phyloP scores from a whole-genome alignment of 306 rosid genomes.

The Quercus gilva region DNA sequence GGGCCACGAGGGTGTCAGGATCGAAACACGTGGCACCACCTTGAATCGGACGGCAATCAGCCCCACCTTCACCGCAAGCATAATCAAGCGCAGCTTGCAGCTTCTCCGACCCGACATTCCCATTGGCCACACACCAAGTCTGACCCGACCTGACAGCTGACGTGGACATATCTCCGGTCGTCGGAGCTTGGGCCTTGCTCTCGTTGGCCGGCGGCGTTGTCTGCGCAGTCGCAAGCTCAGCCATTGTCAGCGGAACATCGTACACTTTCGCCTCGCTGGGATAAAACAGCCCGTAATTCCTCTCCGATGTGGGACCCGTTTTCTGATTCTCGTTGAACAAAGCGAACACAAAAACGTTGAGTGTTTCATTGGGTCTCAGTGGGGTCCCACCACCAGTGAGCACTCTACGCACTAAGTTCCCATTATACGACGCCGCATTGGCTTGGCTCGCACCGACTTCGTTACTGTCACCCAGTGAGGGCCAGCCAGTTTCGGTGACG shows the following conservation, averaged over 20 bases:
- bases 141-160: conserved; percentile 6
- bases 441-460: conserved; percentile 55
- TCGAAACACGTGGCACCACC: conserved; percentile 61
- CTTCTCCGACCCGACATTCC: conserved; percentile 34
- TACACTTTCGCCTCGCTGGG: conserved; percentile 64
- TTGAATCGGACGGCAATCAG: conserved; percentile 78
- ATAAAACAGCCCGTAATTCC: conserved; percentile 72
- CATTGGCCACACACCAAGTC: conserved; percentile 87
- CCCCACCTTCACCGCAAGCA: conserved; percentile 82
- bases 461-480: conserved; percentile 61
- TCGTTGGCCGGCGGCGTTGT: conserved; percentile 18
- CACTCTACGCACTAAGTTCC: conserved; percentile 57
- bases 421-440: conserved; percentile 86
- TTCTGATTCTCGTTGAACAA: conserved; percentile 75
- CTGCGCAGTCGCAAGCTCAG: background rate
- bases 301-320: conserved; percentile 77
- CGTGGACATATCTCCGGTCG: background rate
- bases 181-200: conserved; percentile 42
- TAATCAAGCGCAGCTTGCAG: conserved; percentile 58
- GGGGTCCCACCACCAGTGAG: conserved; percentile 65
- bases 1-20: conserved; percentile 74
- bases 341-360: conserved; percentile 59
- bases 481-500: conserved; percentile 85
- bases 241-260: conserved; percentile 40
- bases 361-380: conserved; percentile 38